These are phyloP conservation scores for Cercospora sojina DNA, from an alignment of 2,329 filamentous ascomycete species.

Conservation along the genomic window DNA sequence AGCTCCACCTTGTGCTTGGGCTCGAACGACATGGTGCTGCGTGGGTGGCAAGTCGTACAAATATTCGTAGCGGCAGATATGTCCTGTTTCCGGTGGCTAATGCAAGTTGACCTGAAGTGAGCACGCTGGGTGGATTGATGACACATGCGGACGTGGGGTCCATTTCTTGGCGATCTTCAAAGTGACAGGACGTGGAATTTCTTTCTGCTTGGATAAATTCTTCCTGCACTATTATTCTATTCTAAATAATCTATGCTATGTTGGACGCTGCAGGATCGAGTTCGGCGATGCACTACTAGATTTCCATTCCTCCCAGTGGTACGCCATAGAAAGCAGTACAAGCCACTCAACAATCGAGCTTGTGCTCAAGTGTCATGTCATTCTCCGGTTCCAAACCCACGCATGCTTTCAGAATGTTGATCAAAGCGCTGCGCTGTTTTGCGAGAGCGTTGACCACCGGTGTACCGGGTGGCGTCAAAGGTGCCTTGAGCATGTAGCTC, in stretches of 20 bases:
- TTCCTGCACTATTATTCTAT: not conserved
- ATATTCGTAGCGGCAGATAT: not conserved
- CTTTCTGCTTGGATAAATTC: not conserved
- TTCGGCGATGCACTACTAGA: not conserved
- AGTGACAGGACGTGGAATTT: not conserved
- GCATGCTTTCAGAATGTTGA: slow-evolving; percentile 98
- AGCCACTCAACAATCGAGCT: slow-evolving; percentile 54
- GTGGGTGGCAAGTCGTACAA: not conserved
- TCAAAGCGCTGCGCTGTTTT: slow-evolving; percentile 91
- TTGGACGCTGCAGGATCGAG: not conserved
- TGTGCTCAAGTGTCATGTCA: slow-evolving; percentile 99
- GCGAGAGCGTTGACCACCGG: slow-evolving; percentile 93
- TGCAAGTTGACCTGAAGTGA: slow-evolving; percentile 8
- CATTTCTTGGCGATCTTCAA: not conserved
- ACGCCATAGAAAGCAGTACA: not conserved
- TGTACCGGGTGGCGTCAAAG: slow-evolving; percentile 87
- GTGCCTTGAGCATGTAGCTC: slow-evolving; percentile 98
- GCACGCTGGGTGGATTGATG: not conserved
- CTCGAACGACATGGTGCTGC: slow-evolving; percentile 57
- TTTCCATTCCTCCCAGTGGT: not conserved
- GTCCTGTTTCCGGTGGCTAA: not conserved
- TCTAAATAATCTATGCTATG: not conserved
- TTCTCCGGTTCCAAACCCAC: slow-evolving; percentile 95
- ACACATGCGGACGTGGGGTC: slow-evolving; percentile 1
- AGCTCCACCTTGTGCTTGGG: slow-evolving; percentile 75